Evolutionary conservation across 805 yeast species (phyloP), one percentile per base, ranked within the genome.

Genomic region (Ogataea trehaloabstinens): DNA sequence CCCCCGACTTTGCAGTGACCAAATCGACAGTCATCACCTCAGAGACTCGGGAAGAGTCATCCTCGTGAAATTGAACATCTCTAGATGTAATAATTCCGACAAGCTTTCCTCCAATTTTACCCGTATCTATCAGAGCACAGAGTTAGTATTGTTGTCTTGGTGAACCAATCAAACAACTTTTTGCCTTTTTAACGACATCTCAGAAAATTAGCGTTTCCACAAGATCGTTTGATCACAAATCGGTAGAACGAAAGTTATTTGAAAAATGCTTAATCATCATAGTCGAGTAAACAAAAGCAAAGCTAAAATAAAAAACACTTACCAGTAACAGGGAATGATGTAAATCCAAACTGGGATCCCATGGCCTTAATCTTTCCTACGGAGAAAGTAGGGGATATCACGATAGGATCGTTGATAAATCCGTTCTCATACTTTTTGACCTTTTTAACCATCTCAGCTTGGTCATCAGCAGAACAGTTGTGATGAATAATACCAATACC

Each of bases 241-340:
- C 96, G 95, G 98, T 83, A 91, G 99, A 91, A 91, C 98, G 99
- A 91, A 91, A 91, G 98, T 91, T 89, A 86, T 74, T 64, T 61
- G 20, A 16, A 64, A 45, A 55, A 53, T 58, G 51, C 48, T 60
- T 60, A 60, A 73, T 80, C 85, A 80, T 80, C 86, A 80, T 61
- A 25, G 45, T 40, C 52, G 24, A 44, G 47, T 35, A 31, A 43
- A 46, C 32, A 20, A 31, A 44, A 47, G 41, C 28, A 39, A 38
- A 25, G 24, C 19, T 7, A 32, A 32, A 37, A 24, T 8, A 17
- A 31, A 22, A 28, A 22, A 35, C 34, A 89, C 99, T 74, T 86
- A 93, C 98, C 96, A 68, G 99, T 93, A 64, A 93, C 96, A 53
- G 99, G 99, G 85, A 89, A 93, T 41, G 97, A 95, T 52, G 97